A percentile compares a stretch with the other conserved stretches of the same genome.
These are phyloP conservation scores for Syzygium grande DNA, from an alignment of 345 rosid species.

Conservation along the genomic window DNA sequence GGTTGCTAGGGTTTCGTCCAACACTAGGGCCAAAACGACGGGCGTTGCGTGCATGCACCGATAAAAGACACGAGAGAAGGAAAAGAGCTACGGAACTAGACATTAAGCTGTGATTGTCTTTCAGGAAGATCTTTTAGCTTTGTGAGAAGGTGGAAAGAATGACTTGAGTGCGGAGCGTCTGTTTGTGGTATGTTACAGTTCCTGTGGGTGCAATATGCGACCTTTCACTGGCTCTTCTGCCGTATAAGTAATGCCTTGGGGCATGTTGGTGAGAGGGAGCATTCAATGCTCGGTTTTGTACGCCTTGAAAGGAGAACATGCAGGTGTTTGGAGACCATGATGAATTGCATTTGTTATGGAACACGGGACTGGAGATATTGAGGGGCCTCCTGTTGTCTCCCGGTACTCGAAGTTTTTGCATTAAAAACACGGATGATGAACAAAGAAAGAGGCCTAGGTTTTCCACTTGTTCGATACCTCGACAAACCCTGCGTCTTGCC, in stretches of 20 bases:
- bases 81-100: slow-evolving; percentile 6
- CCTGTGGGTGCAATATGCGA: slow-evolving; percentile 2
- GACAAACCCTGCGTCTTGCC: background rate
- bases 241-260: slow-evolving; percentile 27
- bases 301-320: slow-evolving; percentile 48
- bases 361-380: slow-evolving; percentile 20
- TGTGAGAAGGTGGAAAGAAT: background rate
- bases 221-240: slow-evolving; percentile 14
- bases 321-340: slow-evolving; percentile 22
- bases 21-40: slow-evolving; percentile 13
- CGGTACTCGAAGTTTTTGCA: slow-evolving; percentile 4
- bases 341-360: slow-evolving; percentile 18
- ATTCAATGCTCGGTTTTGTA: slow-evolving; percentile 42
- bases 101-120: slow-evolving; percentile 2
- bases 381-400: slow-evolving; percentile 27
- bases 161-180: background rate
- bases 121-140: background rate
- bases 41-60: slow-evolving; percentile 48
- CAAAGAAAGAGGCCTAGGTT: background rate
- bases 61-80: slow-evolving; percentile 13
- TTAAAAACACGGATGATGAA: background rate
- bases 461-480: background rate
- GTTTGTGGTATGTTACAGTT: background rate
- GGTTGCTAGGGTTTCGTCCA: background rate
- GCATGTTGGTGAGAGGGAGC: slow-evolving; percentile 11